A percentile compares a stretch with the other conserved stretches of the same genome.
phyloP scores from a whole-genome alignment of 164 flowering plant species.

The Aristolochia contorta region DNA sequence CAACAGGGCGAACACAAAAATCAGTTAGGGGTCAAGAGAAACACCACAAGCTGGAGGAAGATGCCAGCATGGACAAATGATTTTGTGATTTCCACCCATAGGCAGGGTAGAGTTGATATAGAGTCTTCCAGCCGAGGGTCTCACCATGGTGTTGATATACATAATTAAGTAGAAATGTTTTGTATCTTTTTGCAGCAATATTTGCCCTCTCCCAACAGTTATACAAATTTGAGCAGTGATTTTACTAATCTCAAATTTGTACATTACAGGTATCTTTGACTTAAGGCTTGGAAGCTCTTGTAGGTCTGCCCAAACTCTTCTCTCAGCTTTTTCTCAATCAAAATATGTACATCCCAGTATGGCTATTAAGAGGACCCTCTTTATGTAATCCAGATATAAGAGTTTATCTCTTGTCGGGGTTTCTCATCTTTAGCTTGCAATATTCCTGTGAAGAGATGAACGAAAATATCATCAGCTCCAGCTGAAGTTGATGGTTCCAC shows the following conservation, averaged over 20 bases:
- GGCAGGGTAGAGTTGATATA: too few relatives aligned
- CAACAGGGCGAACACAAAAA: too few relatives aligned
- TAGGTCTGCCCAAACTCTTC: constrained; percentile 90
- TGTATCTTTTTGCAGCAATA: constrained; percentile 56
- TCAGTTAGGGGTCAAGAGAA: too few relatives aligned
- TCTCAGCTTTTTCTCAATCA: constrained; percentile 53
- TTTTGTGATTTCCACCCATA: too few relatives aligned
- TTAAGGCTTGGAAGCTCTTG: constrained; percentile 76
- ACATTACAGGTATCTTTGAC: constrained; percentile 64
- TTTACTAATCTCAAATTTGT: constrained; percentile 69
- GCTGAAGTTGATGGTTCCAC: too few relatives aligned
- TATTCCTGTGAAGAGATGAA: too few relatives aligned
- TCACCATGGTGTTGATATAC: too few relatives aligned
- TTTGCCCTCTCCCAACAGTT: constrained; percentile 63
- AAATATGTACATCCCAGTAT: constrained; percentile 67
- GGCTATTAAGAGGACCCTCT: constrained; percentile 31
- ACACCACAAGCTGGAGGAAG: too few relatives aligned
- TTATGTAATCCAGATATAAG: constrained; percentile 49
- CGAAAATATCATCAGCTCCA: too few relatives aligned
- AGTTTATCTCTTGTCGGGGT: constrained; percentile 70
- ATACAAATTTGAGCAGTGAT: constrained; percentile 75
- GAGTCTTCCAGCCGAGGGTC: too few relatives aligned
- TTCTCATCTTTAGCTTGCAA: too few relatives aligned
- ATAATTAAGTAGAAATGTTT: constrained; percentile 47
- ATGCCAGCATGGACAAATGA: too few relatives aligned